Percentiles rank a stretch among this genome's conserved stretches.
Evolutionary conservation across 306 rosid genomes (phyloP).

Genomic region (Cyclanthera cordifolia): DNA sequence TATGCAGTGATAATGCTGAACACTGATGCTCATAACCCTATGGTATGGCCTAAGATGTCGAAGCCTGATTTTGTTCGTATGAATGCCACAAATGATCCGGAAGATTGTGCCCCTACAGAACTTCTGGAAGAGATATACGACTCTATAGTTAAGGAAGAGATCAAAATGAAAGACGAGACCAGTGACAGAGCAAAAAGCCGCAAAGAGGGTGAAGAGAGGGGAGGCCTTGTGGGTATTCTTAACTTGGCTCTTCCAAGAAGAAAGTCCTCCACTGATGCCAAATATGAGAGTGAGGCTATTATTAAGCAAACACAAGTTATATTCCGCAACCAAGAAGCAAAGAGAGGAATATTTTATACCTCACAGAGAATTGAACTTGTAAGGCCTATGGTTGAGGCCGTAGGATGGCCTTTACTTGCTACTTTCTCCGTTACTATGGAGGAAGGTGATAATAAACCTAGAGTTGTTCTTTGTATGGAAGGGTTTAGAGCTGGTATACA

Average conservation of each 20-base stretch:
- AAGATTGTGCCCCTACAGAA: conserved; percentile 79
- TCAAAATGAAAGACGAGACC: conserved; percentile 75
- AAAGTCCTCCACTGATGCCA: conserved; percentile 51
- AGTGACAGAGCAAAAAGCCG: conserved; percentile 49
- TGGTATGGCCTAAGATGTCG: conserved; percentile 99
- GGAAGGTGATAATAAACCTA: conserved; percentile 90
- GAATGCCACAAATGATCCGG: conserved; percentile 78
- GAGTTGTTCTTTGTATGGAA: conserved; percentile 89
- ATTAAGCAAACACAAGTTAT: conserved; percentile 86
- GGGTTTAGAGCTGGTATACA: conserved; percentile 97
- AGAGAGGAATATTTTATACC: conserved; percentile 82
- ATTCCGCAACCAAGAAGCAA: conserved; percentile 66
- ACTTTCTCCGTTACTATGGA: conserved; percentile 98
- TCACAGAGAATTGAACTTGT: conserved; percentile 92
- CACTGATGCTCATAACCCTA: conserved; percentile 98
- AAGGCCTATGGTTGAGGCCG: conserved; percentile 99
- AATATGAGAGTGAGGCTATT: conserved; percentile 84
- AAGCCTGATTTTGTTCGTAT: conserved; percentile 80
- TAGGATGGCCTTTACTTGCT: conserved; percentile 99
- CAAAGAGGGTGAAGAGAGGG: conserved; percentile 78
- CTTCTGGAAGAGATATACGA: conserved; percentile 86
- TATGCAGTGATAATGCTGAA: conserved; percentile 93
- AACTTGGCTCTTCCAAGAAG: conserved; percentile 91
- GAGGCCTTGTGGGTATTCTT: conserved; percentile 81
- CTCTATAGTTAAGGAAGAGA: conserved; percentile 84